Evolutionary conservation across 345 rosid species (phyloP).

Genomic region (Brassica juncea): DNA sequence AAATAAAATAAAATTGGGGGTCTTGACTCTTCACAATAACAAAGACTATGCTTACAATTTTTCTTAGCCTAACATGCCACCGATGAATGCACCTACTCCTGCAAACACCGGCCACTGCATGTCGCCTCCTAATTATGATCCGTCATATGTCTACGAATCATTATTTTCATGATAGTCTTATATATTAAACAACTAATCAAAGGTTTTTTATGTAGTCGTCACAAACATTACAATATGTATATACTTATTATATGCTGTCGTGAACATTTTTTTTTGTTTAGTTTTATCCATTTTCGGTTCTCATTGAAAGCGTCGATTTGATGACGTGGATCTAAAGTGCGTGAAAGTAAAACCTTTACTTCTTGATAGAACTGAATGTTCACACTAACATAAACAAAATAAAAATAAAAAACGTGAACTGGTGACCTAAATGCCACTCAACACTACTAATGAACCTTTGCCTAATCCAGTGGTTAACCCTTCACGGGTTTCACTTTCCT

Average conservation of each 20-base stretch:
- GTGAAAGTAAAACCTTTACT: slow-evolving; percentile 45
- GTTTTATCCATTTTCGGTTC: slow-evolving; percentile 27
- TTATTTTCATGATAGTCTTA: slow-evolving; percentile 23
- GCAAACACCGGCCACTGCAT: slow-evolving; percentile 41
- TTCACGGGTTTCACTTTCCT: slow-evolving; percentile 50
- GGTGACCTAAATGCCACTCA: slow-evolving; percentile 45
- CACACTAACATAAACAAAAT: slow-evolving; percentile 9
- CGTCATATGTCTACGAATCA: slow-evolving; percentile 25
- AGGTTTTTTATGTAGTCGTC: slow-evolving; percentile 14
- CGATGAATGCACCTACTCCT: slow-evolving; percentile 44
- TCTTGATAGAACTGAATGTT: slow-evolving; percentile 39
- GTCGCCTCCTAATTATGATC: slow-evolving; percentile 40
- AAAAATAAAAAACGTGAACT: slow-evolving; percentile 32
- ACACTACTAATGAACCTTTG: slow-evolving; percentile 45
- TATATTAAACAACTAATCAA: slow-evolving; percentile 7
- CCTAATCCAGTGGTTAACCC: slow-evolving; percentile 43
- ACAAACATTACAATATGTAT: slow-evolving; percentile 20
- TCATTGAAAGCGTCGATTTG: slow-evolving; percentile 29
- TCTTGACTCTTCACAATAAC: slow-evolving; percentile 36
- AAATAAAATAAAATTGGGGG: slow-evolving; percentile 18
- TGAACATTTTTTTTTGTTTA: slow-evolving; percentile 31
- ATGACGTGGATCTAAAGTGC: slow-evolving; percentile 37
- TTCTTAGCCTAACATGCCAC: slow-evolving; percentile 44
- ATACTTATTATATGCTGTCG: slow-evolving; percentile 29
- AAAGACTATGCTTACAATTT: slow-evolving; percentile 31